Conservation (phyloP, 2,329 filamentous ascomycete species). For the Paecilomyces niveus region DNA sequence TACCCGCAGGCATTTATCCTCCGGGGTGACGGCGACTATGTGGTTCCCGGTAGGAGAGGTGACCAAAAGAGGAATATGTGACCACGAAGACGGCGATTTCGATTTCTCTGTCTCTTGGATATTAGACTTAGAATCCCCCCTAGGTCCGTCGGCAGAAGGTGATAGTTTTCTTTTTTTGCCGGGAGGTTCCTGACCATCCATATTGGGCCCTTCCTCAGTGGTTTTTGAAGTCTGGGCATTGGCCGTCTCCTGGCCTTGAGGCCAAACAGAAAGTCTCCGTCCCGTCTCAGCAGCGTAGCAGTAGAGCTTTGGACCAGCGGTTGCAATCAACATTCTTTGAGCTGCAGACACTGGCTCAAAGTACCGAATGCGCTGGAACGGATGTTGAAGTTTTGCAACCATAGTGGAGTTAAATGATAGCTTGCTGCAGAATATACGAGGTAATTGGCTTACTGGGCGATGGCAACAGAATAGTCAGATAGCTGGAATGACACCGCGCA, state of each 20-base stretch:
- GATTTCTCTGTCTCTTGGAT: constrained; percentile 13
- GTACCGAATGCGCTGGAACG: constrained; percentile 58
- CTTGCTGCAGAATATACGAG: neutral
- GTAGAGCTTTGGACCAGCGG: constrained; percentile 65
- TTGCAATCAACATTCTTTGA: constrained; percentile 58
- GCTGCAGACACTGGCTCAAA: constrained; percentile 18
- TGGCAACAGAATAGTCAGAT: neutral
- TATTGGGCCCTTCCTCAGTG: constrained; percentile 15
- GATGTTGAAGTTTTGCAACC: constrained; percentile 33
- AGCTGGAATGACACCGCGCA: neutral
- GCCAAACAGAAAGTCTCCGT: constrained; percentile 56
- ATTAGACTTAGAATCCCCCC: constrained; percentile 6
- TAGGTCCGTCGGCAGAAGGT: constrained; percentile 13
- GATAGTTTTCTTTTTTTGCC: constrained; percentile 40
- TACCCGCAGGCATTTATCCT: constrained; percentile 86
- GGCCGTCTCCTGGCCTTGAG: constrained; percentile 23
- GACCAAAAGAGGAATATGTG: constrained; percentile 63
- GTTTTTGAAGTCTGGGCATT: constrained; percentile 14
- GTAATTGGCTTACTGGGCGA: neutral
- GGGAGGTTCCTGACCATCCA: constrained; percentile 29
- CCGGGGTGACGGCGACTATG: constrained; percentile 72
- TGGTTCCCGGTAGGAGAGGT: constrained; percentile 59
- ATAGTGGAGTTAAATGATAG: constrained; percentile 15
- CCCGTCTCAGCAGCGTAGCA: constrained; percentile 57
- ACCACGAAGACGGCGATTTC: constrained; percentile 24